Evolutionary conservation across 768 basidiomycete genomes (phyloP).

Genomic region (Suillus tomentosus): DNA sequence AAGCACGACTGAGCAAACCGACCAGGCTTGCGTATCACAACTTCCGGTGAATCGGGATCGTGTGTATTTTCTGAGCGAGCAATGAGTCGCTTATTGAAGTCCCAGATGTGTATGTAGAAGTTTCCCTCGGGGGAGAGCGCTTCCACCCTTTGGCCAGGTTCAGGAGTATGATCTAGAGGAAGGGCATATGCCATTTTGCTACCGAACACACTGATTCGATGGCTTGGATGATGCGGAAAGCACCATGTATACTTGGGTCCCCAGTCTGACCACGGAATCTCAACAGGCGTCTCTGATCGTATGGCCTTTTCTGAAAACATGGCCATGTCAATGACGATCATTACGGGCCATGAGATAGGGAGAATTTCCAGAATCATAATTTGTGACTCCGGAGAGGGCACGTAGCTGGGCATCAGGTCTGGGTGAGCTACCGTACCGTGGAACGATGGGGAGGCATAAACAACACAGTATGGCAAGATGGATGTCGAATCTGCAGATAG

Average conservation of each 20-base stretch:
- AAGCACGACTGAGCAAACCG: not conserved
- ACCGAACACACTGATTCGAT: slow-evolving; percentile 5
- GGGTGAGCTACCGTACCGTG: not conserved
- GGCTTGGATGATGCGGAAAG: slow-evolving; percentile 6
- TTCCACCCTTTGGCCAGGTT: slow-evolving; percentile 1
- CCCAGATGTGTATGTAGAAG: slow-evolving; percentile 8
- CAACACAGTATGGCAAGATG: not conserved
- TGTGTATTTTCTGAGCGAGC: not conserved
- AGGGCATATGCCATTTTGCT: slow-evolving; percentile 4
- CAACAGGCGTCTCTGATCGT: not conserved
- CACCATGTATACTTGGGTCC: slow-evolving; percentile 1
- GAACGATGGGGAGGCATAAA: slow-evolving; percentile 1
- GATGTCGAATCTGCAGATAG: not conserved
- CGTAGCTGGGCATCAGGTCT: not conserved
- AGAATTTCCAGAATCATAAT: not conserved
- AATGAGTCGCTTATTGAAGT: slow-evolving; percentile 2
- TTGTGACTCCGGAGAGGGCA: slow-evolving; percentile 3
- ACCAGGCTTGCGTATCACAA: not conserved
- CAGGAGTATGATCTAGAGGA: not conserved
- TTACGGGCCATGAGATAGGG: not conserved
- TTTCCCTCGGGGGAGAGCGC: not conserved
- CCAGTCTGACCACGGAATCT: slow-evolving; percentile 1
- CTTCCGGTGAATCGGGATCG: not conserved
- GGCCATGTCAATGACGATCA: not conserved
- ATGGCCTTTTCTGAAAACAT: not conserved